Evolutionary conservation across 331 rosid genomes (phyloP).

Genomic region (Stylosanthes scabra): DNA sequence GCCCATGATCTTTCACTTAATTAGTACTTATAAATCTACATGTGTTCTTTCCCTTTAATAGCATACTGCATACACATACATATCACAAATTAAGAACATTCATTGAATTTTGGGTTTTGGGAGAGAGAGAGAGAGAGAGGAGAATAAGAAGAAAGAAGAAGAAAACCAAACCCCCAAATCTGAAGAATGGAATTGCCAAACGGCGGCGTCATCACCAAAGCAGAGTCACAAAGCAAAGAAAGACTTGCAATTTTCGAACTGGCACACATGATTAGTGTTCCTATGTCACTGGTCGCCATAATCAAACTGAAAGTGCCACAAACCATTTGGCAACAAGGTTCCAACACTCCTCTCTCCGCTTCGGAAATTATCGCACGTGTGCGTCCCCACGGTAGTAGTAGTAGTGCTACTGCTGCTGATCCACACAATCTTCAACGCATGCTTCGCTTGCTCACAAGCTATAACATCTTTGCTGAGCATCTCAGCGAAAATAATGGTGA

Average conservation of each 20-base stretch:
- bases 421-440: conserved; percentile 65
- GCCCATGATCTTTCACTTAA: too few relatives aligned
- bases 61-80: too few relatives aligned
- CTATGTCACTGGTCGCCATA: conserved; percentile 75
- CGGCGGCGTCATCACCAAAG: neutral
- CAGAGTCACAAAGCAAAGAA: conserved; percentile 42
- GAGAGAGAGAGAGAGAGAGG: too few relatives aligned
- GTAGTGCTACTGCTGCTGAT: too few relatives aligned
- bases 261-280: conserved; percentile 81
- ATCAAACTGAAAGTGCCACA: conserved; percentile 68
- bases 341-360: conserved; percentile 66
- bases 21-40: too few relatives aligned
- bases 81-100: too few relatives aligned
- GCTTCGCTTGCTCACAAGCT: conserved; percentile 73
- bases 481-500: conserved; percentile 28
- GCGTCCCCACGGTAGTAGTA: conserved; percentile 49
- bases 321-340: conserved; percentile 70
- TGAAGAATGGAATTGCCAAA: neutral
- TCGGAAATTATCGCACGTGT: conserved; percentile 54
- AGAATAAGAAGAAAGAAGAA: too few relatives aligned
- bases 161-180: too few relatives aligned
- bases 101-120: too few relatives aligned
- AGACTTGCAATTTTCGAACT: conserved; percentile 61
- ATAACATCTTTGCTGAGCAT: conserved; percentile 69
- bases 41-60: too few relatives aligned